A percentile compares a stretch with the other conserved stretches of the same genome.
Evolutionary conservation across 768 basidiomycete species (phyloP).

Genomic region (Aureoboletus auriporus): DNA sequence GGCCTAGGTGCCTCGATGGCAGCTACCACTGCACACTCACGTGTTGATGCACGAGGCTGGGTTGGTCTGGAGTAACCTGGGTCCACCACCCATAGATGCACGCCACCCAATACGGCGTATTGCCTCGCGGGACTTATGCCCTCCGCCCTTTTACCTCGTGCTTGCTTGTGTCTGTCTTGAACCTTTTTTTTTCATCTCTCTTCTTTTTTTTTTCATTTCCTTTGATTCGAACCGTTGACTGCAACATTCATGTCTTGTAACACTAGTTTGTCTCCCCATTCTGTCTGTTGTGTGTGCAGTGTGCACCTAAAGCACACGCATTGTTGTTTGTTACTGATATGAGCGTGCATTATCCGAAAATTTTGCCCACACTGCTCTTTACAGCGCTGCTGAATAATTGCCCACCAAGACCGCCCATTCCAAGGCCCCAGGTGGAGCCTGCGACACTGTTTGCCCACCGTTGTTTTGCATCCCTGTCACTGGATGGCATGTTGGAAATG

Average conservation of each 20-base stretch:
- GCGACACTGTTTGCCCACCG: constrained; percentile 80
- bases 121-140: constrained; percentile 10
- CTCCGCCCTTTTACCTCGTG: constrained; percentile 14
- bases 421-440: constrained; percentile 66
- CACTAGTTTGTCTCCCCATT: constrained; percentile 20
- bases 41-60: constrained; percentile 82
- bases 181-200: constrained; percentile 2
- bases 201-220: constrained; percentile 4
- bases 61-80: constrained; percentile 46
- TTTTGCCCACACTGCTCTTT: constrained; percentile 72
- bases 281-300: constrained; percentile 1
- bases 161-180: constrained; percentile 24
- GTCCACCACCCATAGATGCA: constrained; percentile 6
- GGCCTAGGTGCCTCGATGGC: constrained; percentile 62
- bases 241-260: constrained; percentile 30
- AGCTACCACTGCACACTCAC: constrained; percentile 78
- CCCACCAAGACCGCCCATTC: constrained; percentile 79
- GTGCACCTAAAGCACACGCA: constrained; percentile 7
- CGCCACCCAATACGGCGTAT: constrained; percentile 7
- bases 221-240: constrained; percentile 17
- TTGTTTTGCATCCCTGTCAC: constrained; percentile 90
- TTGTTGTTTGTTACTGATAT: constrained; percentile 10
- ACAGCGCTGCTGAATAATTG: constrained; percentile 80
- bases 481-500: constrained; percentile 21
- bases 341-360: constrained; percentile 50